Evolutionary conservation across 2,329 filamentous ascomycete species (phyloP), one percentile per base, ranked within the genome.

Genomic region (Penicillium rolfsii): DNA sequence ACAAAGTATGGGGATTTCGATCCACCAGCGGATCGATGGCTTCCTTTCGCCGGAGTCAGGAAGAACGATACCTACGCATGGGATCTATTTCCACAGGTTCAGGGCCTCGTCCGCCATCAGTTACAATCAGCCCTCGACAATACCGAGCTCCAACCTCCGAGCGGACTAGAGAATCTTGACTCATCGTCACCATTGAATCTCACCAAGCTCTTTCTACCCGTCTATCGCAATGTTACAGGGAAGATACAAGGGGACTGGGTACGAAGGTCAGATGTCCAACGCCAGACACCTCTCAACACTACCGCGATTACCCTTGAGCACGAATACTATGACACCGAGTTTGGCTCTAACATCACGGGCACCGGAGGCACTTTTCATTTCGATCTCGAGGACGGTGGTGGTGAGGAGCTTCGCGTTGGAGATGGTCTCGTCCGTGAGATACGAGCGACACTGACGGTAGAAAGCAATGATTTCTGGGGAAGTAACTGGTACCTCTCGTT

Each of bases 261-360:
- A 57, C 86, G 87, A 48, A 83, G 80, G 52, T 82, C 80, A 46
- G 82, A 84, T 78, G 58, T 73, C 64, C 64, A 81, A 77, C 73
- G 80, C 71, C 73, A 55, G 22, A 56, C 83, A 71, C 73, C 85
- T 81, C 74, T 83, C 46, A 93, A 93, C 68, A 78, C 90, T 48
- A 88, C 85, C 35, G 83, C 83, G 12, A 86, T 90, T 62, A 83
- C 86, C 12, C 86, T 88, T 1, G 83, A 81, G 12, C 83, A 90
- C 62, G 84, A 87, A 46, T 96, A 93, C 81, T 83, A 85, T 24
- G 82, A 84, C 46, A 77, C 80, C 30, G 83, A 87, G 14, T 97
- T 91, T 84, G 86, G 86, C 28, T 85, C 91, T 64, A 97, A 97
- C 75, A 82, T 96, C 60, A 97, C 93, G 0, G 91, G 91, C 1